Percentiles rank a stretch among this genome's conserved stretches.
These are phyloP conservation scores for Diplodia seriata DNA, from an alignment of 2,329 filamentous ascomycete genomes.

Conservation along the genomic window DNA sequence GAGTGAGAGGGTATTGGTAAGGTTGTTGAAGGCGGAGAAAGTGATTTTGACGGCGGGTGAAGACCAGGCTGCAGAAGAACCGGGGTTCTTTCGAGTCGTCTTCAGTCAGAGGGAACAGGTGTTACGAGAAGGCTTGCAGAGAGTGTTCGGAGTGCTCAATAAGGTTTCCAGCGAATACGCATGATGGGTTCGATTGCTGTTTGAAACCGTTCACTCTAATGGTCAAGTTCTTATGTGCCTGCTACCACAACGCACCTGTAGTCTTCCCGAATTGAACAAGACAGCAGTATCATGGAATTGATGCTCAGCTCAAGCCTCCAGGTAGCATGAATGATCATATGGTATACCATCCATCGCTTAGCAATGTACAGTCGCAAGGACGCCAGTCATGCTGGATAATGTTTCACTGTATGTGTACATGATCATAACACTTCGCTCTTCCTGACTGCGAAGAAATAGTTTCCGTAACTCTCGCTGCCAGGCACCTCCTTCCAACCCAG, in stretches of 20 bases:
- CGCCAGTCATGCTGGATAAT: neutral
- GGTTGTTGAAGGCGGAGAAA: conserved; percentile 54
- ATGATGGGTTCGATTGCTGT: neutral
- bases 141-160: conserved; percentile 16
- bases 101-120: conserved; percentile 42
- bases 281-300: too few relatives aligned
- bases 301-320: neutral
- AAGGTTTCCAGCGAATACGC: neutral
- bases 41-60: conserved; percentile 60
- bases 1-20: conserved; percentile 55
- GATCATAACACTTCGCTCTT: conserved; percentile 46
- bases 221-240: too few relatives aligned
- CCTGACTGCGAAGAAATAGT: conserved; percentile 93
- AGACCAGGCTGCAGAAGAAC: conserved; percentile 53
- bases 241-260: too few relatives aligned
- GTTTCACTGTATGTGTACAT: neutral
- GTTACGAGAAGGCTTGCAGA: conserved; percentile 2
- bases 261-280: too few relatives aligned
- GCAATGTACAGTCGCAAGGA: neutral
- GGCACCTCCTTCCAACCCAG: conserved; percentile 85
- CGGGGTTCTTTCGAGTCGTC: conserved; percentile 63
- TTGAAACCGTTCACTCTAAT: too few relatives aligned
- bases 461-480: conserved; percentile 85
- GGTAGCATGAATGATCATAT: neutral
- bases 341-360: neutral